These are phyloP conservation scores for Pugionium dolabratum DNA, from an alignment of 345 rosid species.

Conservation along the genomic window DNA sequence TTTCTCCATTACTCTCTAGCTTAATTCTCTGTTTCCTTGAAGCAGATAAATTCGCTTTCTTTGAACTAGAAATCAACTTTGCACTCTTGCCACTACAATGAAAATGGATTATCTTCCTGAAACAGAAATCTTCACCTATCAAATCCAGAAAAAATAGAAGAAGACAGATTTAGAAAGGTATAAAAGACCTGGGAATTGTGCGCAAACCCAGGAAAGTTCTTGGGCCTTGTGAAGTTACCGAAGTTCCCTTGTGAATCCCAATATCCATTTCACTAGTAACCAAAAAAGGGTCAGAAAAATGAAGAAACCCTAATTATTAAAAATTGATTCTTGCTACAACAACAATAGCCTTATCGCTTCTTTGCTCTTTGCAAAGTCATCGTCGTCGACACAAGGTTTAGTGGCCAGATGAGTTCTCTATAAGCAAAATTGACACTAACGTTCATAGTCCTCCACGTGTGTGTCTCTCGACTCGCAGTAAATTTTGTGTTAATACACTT, in stretches of 20 bases:
- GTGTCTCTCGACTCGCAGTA: neutral
- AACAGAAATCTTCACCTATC: slow-evolving; percentile 5
- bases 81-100: neutral
- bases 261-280: slow-evolving; percentile 21
- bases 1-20: slow-evolving; percentile 44
- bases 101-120: slow-evolving; percentile 29
- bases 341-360: slow-evolving; percentile 11
- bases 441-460: slow-evolving; percentile 26
- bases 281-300: neutral
- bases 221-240: slow-evolving; percentile 8
- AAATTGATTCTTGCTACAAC: neutral
- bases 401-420: slow-evolving; percentile 1
- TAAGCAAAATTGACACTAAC: slow-evolving; percentile 4
- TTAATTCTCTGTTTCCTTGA: slow-evolving; percentile 57
- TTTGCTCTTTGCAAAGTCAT: slow-evolving; percentile 16
- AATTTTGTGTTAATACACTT: neutral
- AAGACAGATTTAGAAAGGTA: slow-evolving; percentile 6
- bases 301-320: slow-evolving; percentile 4
- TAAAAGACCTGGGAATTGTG: slow-evolving; percentile 18
- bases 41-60: slow-evolving; percentile 70
- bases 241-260: slow-evolving; percentile 30
- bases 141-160: slow-evolving; percentile 1
- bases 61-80: slow-evolving; percentile 37
- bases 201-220: slow-evolving; percentile 14
- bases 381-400: neutral